Evolutionary conservation across 305 asterid species (phyloP).

Genomic region (Nicotiana rustica): DNA sequence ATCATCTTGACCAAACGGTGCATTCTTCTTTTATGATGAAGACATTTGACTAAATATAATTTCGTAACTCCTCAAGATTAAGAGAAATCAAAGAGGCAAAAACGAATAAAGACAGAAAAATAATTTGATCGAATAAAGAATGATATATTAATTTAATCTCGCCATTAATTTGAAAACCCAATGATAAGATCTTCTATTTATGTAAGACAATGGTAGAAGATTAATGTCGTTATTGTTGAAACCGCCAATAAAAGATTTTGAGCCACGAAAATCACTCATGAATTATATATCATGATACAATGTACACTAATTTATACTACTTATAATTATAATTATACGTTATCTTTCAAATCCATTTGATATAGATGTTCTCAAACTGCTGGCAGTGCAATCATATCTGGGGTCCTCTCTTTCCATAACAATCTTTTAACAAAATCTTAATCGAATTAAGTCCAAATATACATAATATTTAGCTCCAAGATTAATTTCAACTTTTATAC

Average conservation of each 20-base stretch:
- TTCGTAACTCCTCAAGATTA: not conserved
- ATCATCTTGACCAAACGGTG: not conserved
- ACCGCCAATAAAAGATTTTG: conserved; percentile 12
- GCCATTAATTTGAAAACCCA: conserved; percentile 1
- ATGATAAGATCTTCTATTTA: not conserved
- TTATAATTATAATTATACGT: not conserved
- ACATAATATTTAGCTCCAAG: no score
- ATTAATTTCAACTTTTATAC: no score
- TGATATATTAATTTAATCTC: not conserved
- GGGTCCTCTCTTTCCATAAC: conserved; percentile 27
- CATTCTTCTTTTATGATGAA: not conserved
- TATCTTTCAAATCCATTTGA: conserved; percentile 13
- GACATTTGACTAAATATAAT: not conserved
- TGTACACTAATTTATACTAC: conserved; percentile 8
- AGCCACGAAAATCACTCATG: conserved; percentile 27
- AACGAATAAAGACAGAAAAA: not conserved
- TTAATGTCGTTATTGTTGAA: conserved; percentile 16
- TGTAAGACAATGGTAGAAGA: not conserved
- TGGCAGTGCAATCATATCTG: conserved; percentile 14
- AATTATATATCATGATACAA: conserved; percentile 16
- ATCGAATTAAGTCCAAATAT: not conserved
- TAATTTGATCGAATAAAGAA: not conserved
- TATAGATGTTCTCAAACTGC: conserved; percentile 29
- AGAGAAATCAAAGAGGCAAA: not conserved
- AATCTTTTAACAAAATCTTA: conserved; percentile 29